Conservation (phyloP, 352 stramenopile genomes). For the Phytophthora boehmeriae region DNA sequence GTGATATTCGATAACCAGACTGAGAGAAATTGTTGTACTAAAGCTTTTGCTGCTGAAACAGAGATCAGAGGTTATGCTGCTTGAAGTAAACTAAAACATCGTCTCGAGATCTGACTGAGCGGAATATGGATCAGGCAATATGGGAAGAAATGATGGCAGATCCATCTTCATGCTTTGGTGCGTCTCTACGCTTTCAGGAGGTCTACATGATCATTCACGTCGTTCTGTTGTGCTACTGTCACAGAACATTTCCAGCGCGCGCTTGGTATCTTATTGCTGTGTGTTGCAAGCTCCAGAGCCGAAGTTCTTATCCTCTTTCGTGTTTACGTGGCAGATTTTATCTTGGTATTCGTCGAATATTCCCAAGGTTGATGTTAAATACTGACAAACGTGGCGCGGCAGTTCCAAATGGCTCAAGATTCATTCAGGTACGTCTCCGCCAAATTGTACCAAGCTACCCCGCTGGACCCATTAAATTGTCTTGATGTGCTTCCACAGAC, state of each 20-base stretch:
- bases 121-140: conserved; percentile 53
- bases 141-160: conserved; percentile 91
- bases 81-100: no score
- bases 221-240: conserved; percentile 5
- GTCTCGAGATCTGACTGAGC: not conserved
- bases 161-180: conserved; percentile 81
- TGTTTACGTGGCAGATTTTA: conserved; percentile 56
- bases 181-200: not conserved
- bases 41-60: conserved; percentile 1
- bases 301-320: not conserved
- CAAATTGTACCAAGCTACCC: no score
- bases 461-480: conserved; percentile 66
- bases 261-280: conserved; percentile 44
- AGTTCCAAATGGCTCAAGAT: conserved; percentile 89
- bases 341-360: conserved; percentile 52
- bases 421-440: conserved; percentile 55
- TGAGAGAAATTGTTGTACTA: not conserved
- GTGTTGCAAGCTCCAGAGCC: not conserved
- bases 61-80: conserved; percentile 35
- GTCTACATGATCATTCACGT: conserved; percentile 7
- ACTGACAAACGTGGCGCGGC: conserved; percentile 15
- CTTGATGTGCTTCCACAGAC: conserved; percentile 35
- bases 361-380: conserved; percentile 7
- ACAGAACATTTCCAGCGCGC: conserved; percentile 78
- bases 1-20: not conserved